Conservation (phyloP, 805 yeast genomes). For the Pichia gijzeniarum region DNA sequence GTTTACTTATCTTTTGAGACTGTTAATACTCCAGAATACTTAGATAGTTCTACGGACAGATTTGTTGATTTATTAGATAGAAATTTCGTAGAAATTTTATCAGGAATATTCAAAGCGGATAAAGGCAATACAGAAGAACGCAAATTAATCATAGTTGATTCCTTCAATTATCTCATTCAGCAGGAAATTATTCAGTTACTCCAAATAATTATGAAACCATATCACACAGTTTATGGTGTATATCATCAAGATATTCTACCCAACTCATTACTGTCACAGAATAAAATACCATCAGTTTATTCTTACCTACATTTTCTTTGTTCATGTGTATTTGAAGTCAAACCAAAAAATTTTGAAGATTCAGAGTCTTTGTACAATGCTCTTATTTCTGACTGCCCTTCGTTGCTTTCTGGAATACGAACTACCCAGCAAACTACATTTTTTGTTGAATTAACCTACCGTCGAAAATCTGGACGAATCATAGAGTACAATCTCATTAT, state of each 20-base stretch:
- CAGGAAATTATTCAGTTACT: slow-evolving; percentile 36
- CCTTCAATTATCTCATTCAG: slow-evolving; percentile 51
- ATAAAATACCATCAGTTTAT: slow-evolving; percentile 19
- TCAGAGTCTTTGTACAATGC: slow-evolving; percentile 3
- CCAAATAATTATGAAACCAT: slow-evolving; percentile 34
- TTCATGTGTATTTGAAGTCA: slow-evolving; percentile 59
- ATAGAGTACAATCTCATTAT: slow-evolving; percentile 48
- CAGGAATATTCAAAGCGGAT: slow-evolving; percentile 1
- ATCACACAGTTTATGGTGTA: slow-evolving; percentile 39
- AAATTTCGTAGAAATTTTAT: slow-evolving; percentile 10
- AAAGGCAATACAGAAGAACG: slow-evolving; percentile 3
- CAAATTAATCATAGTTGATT: slow-evolving; percentile 51
- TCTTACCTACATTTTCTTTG: slow-evolving; percentile 57
- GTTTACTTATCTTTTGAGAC: slow-evolving; percentile 69
- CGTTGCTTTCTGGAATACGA: slow-evolving; percentile 9
- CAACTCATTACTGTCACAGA: background rate
- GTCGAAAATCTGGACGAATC: slow-evolving; percentile 84
- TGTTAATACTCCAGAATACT: slow-evolving; percentile 39
- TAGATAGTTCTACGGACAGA: slow-evolving; percentile 28
- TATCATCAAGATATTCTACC: slow-evolving; percentile 38
- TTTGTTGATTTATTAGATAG: slow-evolving; percentile 40
- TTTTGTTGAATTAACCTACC: slow-evolving; percentile 48
- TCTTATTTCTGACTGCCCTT: slow-evolving; percentile 4
- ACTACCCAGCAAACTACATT: slow-evolving; percentile 24
- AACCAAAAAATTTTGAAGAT: slow-evolving; percentile 33